Base-by-base conservation (phyloP, 2,329 filamentous ascomycete genomes). In the Exophiala alcalophila region DNA sequence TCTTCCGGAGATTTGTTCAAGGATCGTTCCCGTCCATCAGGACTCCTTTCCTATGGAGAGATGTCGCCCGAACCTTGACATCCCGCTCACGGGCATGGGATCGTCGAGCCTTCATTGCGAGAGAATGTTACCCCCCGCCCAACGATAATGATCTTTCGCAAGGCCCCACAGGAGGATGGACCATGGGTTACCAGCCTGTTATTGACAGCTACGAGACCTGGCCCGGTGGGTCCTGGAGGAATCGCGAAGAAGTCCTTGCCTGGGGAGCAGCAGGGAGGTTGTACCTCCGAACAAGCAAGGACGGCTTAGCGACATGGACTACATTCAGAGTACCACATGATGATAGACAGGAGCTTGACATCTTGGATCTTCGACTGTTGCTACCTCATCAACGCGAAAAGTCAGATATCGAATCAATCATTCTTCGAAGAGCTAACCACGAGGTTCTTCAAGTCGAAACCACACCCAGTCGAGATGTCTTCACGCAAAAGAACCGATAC, bases 231-330 rank as follows among this genome's bases (percentile, higher is more conserved):
- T 62, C 61, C 43, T 76, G 71, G 71, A 59, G 61, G 32, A 73
- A 25, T 18, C 66, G 74, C 50, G 71, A 68, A 53, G 78, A 82
- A 55, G 70, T 77, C 0, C 58, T 83, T 5, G 75, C 71, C 2
- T 81, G 77, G 71, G 78, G 78, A 38, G 78, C 78, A 9, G 80
- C 76, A 1, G 73, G 78, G 2, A 70, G 78, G 44, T 57, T 83
- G 7, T 61, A 75, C 4, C 49, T 80, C 43, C 65, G 74, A 14
- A 63, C 70, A 8, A 73, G 70, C 52, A 63, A 72, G 40, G 66
- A 66, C 16, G 70, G 66, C 49, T 33, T 47, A 12, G 42, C 52
- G 5, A 42, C 44, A 16, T 61, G 60, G 43, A 47, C 60, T 36
- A 54, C 49, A 28, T 49, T 44, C 23, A 51, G 37, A 31, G 53